Evolutionary conservation across 2,329 filamentous ascomycete species (phyloP).

Genomic region (Fusarium sp.): DNA sequence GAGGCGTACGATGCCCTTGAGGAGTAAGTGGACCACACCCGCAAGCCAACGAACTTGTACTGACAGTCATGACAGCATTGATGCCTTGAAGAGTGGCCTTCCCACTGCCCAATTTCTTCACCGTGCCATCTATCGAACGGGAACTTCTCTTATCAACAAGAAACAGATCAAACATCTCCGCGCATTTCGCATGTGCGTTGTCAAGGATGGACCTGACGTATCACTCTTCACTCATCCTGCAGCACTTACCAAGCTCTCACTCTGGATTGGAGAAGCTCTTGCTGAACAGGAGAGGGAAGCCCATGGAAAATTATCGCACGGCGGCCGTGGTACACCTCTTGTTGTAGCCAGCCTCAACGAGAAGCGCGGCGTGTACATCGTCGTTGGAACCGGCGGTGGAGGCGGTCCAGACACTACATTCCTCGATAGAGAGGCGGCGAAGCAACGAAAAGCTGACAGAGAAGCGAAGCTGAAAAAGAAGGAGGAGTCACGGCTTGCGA

Average conservation of each 20-base stretch:
- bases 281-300: conserved; percentile 85
- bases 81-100: conserved; percentile 79
- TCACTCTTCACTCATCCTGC: conserved; percentile 92
- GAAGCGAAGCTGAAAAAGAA: conserved; percentile 71
- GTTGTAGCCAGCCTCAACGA: conserved; percentile 93
- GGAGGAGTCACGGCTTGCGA: conserved; percentile 67
- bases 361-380: conserved; percentile 85
- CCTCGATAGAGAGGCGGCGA: conserved; percentile 73
- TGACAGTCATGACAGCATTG: conserved; percentile 64
- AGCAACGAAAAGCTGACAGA: conserved; percentile 70
- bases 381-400: conserved; percentile 92
- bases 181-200: conserved; percentile 93
- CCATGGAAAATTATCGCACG: conserved; percentile 74
- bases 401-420: conserved; percentile 79
- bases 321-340: conserved; percentile 81
- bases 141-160: conserved; percentile 91
- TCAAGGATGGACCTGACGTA: conserved; percentile 94
- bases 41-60: neutral
- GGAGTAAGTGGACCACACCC: conserved; percentile 60
- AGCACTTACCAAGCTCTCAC: conserved; percentile 89
- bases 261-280: conserved; percentile 95
- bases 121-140: conserved; percentile 91
- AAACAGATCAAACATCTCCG: conserved; percentile 92
- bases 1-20: conserved; percentile 78
- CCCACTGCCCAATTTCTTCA: conserved; percentile 89